Base-by-base conservation (phyloP, 371 early-diverging fungal species). In the Haplosporangium sp. region DNA sequence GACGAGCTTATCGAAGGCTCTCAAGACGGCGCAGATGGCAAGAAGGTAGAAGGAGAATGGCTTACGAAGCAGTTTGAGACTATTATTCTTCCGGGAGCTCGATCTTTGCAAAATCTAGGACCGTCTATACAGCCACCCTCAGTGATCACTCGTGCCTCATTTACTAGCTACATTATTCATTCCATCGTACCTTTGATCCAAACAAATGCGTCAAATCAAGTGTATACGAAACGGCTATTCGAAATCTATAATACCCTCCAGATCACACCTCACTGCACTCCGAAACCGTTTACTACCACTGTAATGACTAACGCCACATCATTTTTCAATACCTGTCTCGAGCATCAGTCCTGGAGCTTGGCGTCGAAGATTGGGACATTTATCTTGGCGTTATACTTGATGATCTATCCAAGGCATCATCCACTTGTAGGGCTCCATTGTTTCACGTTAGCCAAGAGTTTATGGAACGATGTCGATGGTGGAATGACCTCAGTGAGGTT, bases 341-440 rank as follows among this genome's bases (percentile, higher is more conserved):
- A 74, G 50, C 71, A 74, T 47, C 56, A 79, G 82, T 81, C 81
- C 15, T 89, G 89, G 90, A 56, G 71, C 34, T 74, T 86, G 55
- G 89, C 91, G 0, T 85, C 88, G 59, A 85, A 83, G 68, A 74
- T 90, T 11, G 88, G 90, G 65, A 85, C 87, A 81, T 89, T 89
- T 59, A 85, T 93, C 3, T 71, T 93, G 60, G 86, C 90, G 0
- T 87, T 92, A 56, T 94, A 95, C 68, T 66, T 88, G 27, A 63
- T 92, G 67, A 86, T 88, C 10, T 94, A 94, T 64, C 93, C 92
- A 34, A 88, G 90, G 4, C 89, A 88, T 69, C 94, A 94, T 68
- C 94, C 95, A 6, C 84, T 95, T 67, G 72, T 93, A 10, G 92
- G 89, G 4, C 86, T 89, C 44, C 93, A 93, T 68, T 85, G 87